These are phyloP conservation scores for Tremellales sp. DNA, from an alignment of 1,284 basidiomycete species.

Conservation along the genomic window DNA sequence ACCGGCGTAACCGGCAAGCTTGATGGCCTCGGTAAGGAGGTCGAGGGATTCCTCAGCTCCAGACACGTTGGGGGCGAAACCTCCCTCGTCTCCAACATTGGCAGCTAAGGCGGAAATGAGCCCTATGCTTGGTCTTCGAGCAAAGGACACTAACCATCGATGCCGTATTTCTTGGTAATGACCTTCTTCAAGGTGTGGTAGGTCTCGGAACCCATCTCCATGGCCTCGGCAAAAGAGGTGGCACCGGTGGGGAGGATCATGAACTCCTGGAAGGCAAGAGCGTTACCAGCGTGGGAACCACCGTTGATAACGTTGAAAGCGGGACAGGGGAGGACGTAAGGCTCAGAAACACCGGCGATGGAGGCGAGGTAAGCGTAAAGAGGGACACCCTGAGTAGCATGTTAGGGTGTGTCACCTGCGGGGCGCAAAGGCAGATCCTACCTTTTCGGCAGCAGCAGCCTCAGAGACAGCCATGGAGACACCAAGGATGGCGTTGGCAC, in stretches of 20 bases:
- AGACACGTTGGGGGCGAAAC: conserved; percentile 96
- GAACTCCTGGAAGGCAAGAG: conserved; percentile 99
- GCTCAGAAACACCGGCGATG: conserved; percentile 88
- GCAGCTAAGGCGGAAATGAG: conserved; percentile 59
- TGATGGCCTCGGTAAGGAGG: conserved; percentile 91
- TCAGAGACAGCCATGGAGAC: conserved; percentile 94
- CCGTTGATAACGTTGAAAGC: conserved; percentile 99
- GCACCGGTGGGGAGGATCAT: conserved; percentile 98
- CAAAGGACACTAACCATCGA: conserved; percentile 67
- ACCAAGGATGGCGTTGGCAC: conserved; percentile 98
- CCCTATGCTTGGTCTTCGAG: background rate
- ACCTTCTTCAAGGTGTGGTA: conserved; percentile 99
- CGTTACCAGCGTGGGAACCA: conserved; percentile 98
- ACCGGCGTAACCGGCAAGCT: conserved; percentile 96
- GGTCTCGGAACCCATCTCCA: conserved; percentile 98
- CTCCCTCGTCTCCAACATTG: conserved; percentile 99
- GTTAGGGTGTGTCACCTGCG: background rate
- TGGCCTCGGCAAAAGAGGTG: conserved; percentile 84
- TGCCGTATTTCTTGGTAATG: conserved; percentile 98
- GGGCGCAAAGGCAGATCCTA: conserved; percentile 12
- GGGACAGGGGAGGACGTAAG: conserved; percentile 85
- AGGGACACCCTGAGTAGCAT: conserved; percentile 64
- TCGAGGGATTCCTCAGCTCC: conserved; percentile 98
- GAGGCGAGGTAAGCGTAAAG: conserved; percentile 96
- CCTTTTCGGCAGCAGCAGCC: conserved; percentile 88